Evolutionary conservation across 2,329 filamentous ascomycete genomes (phyloP), one percentile per base, ranked within the genome.

Genomic region (Beauveria brongniartii): DNA sequence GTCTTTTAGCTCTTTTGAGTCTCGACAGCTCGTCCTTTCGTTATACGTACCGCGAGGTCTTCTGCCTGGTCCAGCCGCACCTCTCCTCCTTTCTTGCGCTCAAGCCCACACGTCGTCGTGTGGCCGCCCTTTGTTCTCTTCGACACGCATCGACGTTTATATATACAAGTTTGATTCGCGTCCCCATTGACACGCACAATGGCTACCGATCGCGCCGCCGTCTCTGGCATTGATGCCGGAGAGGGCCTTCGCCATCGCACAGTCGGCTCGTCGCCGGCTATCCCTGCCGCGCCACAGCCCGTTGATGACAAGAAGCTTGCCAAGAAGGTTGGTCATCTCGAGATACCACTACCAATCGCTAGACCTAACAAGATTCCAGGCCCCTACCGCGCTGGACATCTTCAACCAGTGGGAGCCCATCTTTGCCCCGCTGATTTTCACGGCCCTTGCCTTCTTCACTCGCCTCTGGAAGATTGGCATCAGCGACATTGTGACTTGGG

Each of bases 391-490:
- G 65, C 74, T 90, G 67, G 73, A 87, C 61, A 78, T 82, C 67
- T 81, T 92, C 66, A 78, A 81, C 68, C 77, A 86, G 74, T 83
- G 85, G 82, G 81, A 89, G 72, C 78, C 81, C 71, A 69, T 87
- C 69, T 79, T 86, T 70, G 81, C 82, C 64, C 82, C 85, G 59
- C 70, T 87, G 68, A 70, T 88, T 70, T 84, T 87, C 74, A 83
- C 83, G 62, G 69, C 79, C 65, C 72, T 87, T 59, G 83, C 86
- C 61, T 78, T 87, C 74, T 86, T 87, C 72, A 89, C 86, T 44
- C 80, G 86, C 65, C 72, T 89, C 65, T 89, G 82, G 75, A 88
- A 87, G 77, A 89, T 89, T 70, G 86, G 86, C 61, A 74, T 87
- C 59, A 87, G 84, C 66, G 75, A 84, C 67, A 86, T 87, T 67